Base-by-base conservation (phyloP, 306 rosid species). In the Argentina anserina region DNA sequence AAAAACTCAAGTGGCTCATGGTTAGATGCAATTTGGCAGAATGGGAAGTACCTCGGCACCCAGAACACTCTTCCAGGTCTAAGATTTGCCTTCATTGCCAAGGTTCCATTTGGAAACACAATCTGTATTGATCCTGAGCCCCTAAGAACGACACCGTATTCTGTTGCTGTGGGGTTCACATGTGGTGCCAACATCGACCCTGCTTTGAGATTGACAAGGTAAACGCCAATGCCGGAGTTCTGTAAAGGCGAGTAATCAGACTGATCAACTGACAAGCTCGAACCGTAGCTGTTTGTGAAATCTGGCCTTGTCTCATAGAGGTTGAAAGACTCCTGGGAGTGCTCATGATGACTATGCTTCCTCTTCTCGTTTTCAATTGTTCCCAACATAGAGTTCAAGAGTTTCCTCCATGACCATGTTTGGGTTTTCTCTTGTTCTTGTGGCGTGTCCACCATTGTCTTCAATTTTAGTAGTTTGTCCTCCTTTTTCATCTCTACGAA, bases 131-230 rank as follows among this genome's bases (percentile, higher is more conserved):
- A 81, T 0, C 97, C 97, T 0, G 87, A 36, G 5, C 98, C 98
- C 21, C 59, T 80, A n/a, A 86, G n/a, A 13, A 92, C 91, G 50
- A 90, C 59, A 17, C 96, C 96, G 67, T 85, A 90, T 72, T 92
- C 95, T 5, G 91, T 84, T n/a, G 98, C 98, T 41, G 76, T 83
- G 64, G 98, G 95, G 66, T 92, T 90, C 72, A 90, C 50, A 73
- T 90, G 98, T 0, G 98, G 98, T 20, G 97, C 84, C 97, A 92
- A 83, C 97, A 92, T 92, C 0, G 98, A 80, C 49, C 98, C 92
- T 83, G 93, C 86, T 1, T 84, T 76, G 79, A 93, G 97, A 75
- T 87, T 87, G 79, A 90, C 93, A 6, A 82, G 90, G 74, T 83
- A 90, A 56, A 87, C 69, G 17, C 96, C 88, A 46, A 85, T 31